These are phyloP conservation scores for Dactylonectria estremocensis DNA, from an alignment of 2,329 filamentous ascomycete species.

Conservation along the genomic window DNA sequence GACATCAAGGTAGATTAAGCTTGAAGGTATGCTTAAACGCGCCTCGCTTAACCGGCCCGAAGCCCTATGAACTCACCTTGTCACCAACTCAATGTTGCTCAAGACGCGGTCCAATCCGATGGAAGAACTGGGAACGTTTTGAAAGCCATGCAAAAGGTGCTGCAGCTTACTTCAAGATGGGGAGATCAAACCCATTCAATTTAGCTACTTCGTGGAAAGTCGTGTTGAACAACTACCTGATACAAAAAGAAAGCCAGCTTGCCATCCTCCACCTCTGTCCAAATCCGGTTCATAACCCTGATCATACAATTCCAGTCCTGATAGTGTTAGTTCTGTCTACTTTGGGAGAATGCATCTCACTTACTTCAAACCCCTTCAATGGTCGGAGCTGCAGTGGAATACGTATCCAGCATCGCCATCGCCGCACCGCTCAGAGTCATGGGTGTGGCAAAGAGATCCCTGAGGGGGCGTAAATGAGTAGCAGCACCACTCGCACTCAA, in stretches of 20 bases:
- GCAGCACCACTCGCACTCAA: constrained; percentile 17
- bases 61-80: too few species aligned
- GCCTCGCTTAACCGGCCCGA: neutral
- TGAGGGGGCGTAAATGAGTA: constrained; percentile 13
- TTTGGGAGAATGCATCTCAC: too few species aligned
- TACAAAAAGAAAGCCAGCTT: neutral
- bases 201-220: too few species aligned
- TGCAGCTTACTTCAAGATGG: too few species aligned
- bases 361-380: neutral
- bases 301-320: neutral
- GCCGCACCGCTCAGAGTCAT: constrained; percentile 8
- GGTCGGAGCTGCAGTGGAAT: constrained; percentile 22
- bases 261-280: neutral
- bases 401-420: neutral
- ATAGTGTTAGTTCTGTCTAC: neutral
- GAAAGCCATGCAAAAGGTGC: too few species aligned
- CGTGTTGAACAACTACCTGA: neutral
- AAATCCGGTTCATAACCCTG: neutral
- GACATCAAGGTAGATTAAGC: neutral
- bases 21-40: neutral
- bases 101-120: too few species aligned
- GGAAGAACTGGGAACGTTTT: too few species aligned
- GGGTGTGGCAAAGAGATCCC: constrained; percentile 15
- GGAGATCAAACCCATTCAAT: too few species aligned
- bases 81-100: too few species aligned